Base-by-base conservation (phyloP, 192 early-diverging fungal genomes). In the Physocladia obscura region DNA sequence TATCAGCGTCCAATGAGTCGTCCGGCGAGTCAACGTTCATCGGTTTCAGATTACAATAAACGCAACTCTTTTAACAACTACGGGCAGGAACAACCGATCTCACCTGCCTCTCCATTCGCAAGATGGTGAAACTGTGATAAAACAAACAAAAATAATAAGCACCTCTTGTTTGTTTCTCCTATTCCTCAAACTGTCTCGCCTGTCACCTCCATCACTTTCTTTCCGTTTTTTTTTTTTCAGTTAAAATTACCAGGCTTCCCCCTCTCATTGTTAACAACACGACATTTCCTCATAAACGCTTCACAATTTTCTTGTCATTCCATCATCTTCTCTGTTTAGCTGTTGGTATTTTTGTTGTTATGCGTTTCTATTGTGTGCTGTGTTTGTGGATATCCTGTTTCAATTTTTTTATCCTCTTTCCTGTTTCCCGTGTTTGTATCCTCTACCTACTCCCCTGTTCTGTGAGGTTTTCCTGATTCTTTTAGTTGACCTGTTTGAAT, bases 31-130 rank as follows among this genome's bases (percentile, higher is more conserved):
- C 63, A 65, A 5, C 63, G 63, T 31, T 17, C 29, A 8, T 65
- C 63, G 4, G 49, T 34, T 6, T 11, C 63, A 11, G 63, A 65
- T 26, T 62, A 48, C 57, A 26, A 35, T 26, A 52, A 49, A 32
- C 49, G 47, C 63, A 65, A 65, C 26, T 49, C 49, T 15, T 65
- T 48, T 52, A 29, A 29, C 21, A 62, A 62, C 63, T 32, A 52
- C 26, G 57, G 4, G 27, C 52, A 58, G 21, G 63, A 65, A 34
- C 63, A 65, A 32, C 63, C 63, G 24, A 65, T 65, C 32, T 65
- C 63, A 24, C 63, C 63, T 52, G 63, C 63, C 6, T 65, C 63
- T n/a, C 63, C 63, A 27, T 65, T 65, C 34, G 63, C 63, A 13
- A 51, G 63, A 19, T 65, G 63, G 63, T 65, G 49, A 65, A 22